Base-by-base conservation (phyloP, 495 filamentous ascomycete species). In the Aspergillus ostianus region DNA sequence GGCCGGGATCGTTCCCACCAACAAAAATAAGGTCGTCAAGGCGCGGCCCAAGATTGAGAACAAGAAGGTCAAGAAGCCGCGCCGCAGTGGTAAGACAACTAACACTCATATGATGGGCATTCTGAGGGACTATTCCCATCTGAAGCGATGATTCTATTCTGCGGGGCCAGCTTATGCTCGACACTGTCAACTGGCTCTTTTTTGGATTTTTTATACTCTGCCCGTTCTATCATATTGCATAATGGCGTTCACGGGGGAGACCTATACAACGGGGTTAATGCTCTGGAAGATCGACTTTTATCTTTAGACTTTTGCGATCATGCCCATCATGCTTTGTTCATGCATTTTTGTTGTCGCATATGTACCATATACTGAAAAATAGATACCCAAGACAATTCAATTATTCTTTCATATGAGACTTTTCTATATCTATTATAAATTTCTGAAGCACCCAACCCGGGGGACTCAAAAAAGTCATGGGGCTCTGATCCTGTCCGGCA, bases 101-200 rank as follows among this genome's bases (percentile, higher is more conserved):
- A 98, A 98, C 68, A 87, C 84, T 32, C 94, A 98, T 70, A 96
- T 98, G 94, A 82, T 80, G 66, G 86, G 89, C 62, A 84, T 98
- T 49, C 76, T 98, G 59, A 87, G 89, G 75, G 92, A 97, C 67
- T 95, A 92, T 61, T 88, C 86, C 30, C 82, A 88, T 71, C 71
- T 82, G 60, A 85, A 84, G 69, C 73, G 74, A 48, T 80, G 60
- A 69, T 53, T 23, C 58, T n/a, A 36, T 44, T 54, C 6, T 49
- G 51, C 15, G 36, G 17, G 58, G 26, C 23, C 36, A 29, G 6
- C 20, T 12, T 13, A 32, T 23, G 17, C 18, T 32, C 44, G 32
- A 26, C 18, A 48, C 4, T 12, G 6, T 47, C 41, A 20, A 13
- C 18, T 27, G 4, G 54, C 21, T 47, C 12, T 29, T n/a, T 53